Base-by-base conservation (phyloP, 2,329 filamentous ascomycete genomes). In the Colletotrichum camelliae region DNA sequence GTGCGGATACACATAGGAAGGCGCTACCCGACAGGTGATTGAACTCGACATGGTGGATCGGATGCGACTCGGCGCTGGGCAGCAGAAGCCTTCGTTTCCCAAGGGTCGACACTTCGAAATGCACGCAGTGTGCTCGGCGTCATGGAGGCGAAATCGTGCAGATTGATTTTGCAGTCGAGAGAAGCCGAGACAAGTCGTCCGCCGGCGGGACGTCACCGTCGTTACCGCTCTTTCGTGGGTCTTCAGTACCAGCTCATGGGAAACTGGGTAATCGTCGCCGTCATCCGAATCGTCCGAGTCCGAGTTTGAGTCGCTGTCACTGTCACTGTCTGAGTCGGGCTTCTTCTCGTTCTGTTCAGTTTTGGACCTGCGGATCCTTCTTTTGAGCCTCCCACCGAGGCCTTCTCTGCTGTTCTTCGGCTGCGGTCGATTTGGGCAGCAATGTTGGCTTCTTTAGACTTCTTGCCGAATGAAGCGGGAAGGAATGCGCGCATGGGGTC, bases 91-190 rank as follows among this genome's bases (percentile, higher is more conserved):
- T 97, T 98, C 33, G 92, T 91, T 67, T 93, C 91, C 80, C 93
- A 96, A 0, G 97, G 96, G 82, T 99, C 96, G 64, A 98, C 89
- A 10, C 93, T 96, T 81, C 95, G 96, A 89, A 99, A 99, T 1
- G 97, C 95, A 80, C 96, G 94, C 67, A 99, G 90, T 0, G 97
- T 98, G 7, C 96, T 97, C 2, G 96, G 95, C 1, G 96, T 98
- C 94, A 99, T 97, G 62, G 96, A 95, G 4, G 96, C 93, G 83
- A 99, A 98, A 83, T 99, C 96, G 86, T 98, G 96, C 21, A 99
- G 89, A 82, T 98, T 98, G 80, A 98, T 87, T 2, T 92, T 95
- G 84, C 96, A 97, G 85, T 99, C 97, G 76, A 94, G 94, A 7
- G 96, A 98, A 27, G 94, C 96, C n/a, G 95, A 97, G 64, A 96